A percentile compares a stretch with the other conserved stretches of the same genome.
phyloP scores from a whole-genome alignment of 2,329 filamentous ascomycete genomes.

The Stachybotrys elegans region DNA sequence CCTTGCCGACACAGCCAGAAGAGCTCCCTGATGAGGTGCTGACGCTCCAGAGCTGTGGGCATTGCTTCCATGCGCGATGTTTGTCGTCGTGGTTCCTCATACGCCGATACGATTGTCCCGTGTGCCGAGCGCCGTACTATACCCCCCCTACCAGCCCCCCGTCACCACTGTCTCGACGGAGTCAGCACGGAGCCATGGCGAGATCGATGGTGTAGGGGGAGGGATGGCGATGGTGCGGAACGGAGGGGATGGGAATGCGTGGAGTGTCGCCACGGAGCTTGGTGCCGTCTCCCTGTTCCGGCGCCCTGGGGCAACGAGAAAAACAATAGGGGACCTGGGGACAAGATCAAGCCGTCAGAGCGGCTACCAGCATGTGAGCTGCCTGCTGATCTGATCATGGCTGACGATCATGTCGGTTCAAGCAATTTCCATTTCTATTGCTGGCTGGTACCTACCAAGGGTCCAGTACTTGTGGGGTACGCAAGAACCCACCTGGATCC shows the following conservation, averaged over 20 bases:
- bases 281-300: background rate
- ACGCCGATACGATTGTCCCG: constrained; percentile 30
- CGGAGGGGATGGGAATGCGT: background rate
- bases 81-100: constrained; percentile 33
- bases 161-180: background rate
- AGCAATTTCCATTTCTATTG: too few species aligned
- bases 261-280: background rate
- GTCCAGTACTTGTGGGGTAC: too few species aligned
- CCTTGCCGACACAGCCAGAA: too few species aligned
- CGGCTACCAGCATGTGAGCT: too few species aligned
- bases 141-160: background rate
- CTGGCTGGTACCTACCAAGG: too few species aligned
- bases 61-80: constrained; percentile 34
- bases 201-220: background rate
- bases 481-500: too few species aligned
- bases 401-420: too few species aligned
- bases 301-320: background rate
- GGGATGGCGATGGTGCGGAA: background rate
- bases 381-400: too few species aligned
- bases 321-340: too few species aligned
- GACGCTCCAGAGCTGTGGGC: constrained; percentile 29
- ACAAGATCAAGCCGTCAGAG: too few species aligned
- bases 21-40: constrained; percentile 25
- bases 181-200: background rate
- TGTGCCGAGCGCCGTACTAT: constrained; percentile 32